Evolutionary conservation across 2,329 filamentous ascomycete genomes (phyloP).

Genomic region (Diaporthe citrichinensis): DNA sequence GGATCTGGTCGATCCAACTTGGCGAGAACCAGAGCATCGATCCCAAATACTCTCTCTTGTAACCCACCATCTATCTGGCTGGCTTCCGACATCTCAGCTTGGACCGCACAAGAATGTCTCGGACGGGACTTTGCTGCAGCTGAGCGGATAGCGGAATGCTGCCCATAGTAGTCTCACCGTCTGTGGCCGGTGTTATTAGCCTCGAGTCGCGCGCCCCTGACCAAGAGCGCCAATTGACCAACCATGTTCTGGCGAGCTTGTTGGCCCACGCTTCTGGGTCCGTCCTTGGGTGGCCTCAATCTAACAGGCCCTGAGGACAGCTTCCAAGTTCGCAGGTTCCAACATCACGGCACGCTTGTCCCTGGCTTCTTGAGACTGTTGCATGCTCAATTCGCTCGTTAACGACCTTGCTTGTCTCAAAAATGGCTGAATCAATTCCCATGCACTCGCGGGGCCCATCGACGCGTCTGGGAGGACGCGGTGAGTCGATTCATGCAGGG

Average conservation of each 20-base stretch:
- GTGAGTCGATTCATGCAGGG: slow-evolving; percentile 51
- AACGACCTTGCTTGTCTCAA: not conserved
- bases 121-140: slow-evolving; percentile 25
- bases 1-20: slow-evolving; percentile 29
- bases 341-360: not conserved
- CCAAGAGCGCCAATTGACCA: slow-evolving; percentile 41
- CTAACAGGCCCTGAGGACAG: slow-evolving; percentile 24
- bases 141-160: slow-evolving; percentile 7
- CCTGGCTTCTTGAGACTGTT: not conserved
- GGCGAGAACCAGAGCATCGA: slow-evolving; percentile 15
- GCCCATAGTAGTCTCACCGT: slow-evolving; percentile 37
- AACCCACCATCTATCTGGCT: not conserved
- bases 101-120: slow-evolving; percentile 28
- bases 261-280: slow-evolving; percentile 35
- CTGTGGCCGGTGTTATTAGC: slow-evolving; percentile 28
- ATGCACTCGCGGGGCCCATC: slow-evolving; percentile 50
- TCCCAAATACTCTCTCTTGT: not conserved
- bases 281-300: slow-evolving; percentile 35
- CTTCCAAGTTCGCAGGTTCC: slow-evolving; percentile 18
- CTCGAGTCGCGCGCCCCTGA: slow-evolving; percentile 38
- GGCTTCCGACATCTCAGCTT: not conserved
- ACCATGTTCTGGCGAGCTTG: slow-evolving; percentile 34
- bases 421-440: slow-evolving; percentile 52
- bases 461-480: slow-evolving; percentile 58
- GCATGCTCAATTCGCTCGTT: slow-evolving; percentile 13